Percentiles rank a stretch among this genome's conserved stretches.
phyloP scores from a whole-genome alignment of 805 yeast genomes.

The Myxozyma geophila region DNA sequence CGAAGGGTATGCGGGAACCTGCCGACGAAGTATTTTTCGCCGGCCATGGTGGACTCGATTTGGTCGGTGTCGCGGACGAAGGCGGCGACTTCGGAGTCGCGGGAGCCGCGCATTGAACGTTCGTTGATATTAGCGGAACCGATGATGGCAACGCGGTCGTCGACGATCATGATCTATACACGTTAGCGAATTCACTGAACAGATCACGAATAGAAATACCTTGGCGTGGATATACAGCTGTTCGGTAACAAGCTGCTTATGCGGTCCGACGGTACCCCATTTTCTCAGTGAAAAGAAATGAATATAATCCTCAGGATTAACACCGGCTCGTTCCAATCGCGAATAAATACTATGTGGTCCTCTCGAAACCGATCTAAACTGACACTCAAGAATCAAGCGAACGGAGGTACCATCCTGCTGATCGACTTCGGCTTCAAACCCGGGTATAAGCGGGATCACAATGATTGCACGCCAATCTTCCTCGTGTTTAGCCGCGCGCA shows the following conservation, averaged over 20 bases:
- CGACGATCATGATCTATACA: constrained; percentile 66
- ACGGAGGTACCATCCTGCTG: constrained; percentile 93
- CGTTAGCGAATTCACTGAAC: background rate
- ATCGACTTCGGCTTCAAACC: constrained; percentile 91
- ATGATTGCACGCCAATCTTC: constrained; percentile 88
- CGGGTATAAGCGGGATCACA: constrained; percentile 95
- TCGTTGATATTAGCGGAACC: constrained; percentile 98
- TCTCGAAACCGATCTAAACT: constrained; percentile 88
- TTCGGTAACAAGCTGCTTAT: constrained; percentile 76
- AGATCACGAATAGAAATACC: constrained; percentile 43
- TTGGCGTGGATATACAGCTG: constrained; percentile 95
- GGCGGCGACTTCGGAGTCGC: constrained; percentile 95
- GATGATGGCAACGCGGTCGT: constrained; percentile 89
- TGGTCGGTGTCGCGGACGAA: constrained; percentile 81
- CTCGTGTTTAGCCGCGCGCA: constrained; percentile 78
- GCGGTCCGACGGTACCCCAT: constrained; percentile 91
- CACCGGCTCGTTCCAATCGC: constrained; percentile 74
- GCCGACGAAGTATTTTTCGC: constrained; percentile 77
- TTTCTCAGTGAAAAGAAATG: constrained; percentile 90
- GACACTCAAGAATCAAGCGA: constrained; percentile 94
- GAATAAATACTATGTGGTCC: constrained; percentile 89
- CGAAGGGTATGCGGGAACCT: constrained; percentile 88
- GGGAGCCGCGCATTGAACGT: constrained; percentile 88
- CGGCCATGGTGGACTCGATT: constrained; percentile 75
- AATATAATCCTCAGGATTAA: constrained; percentile 86